A percentile compares a stretch with the other conserved stretches of the same genome.
Evolutionary conservation across 768 basidiomycete genomes (phyloP).

Genomic region (Wakefieldia striispora): DNA sequence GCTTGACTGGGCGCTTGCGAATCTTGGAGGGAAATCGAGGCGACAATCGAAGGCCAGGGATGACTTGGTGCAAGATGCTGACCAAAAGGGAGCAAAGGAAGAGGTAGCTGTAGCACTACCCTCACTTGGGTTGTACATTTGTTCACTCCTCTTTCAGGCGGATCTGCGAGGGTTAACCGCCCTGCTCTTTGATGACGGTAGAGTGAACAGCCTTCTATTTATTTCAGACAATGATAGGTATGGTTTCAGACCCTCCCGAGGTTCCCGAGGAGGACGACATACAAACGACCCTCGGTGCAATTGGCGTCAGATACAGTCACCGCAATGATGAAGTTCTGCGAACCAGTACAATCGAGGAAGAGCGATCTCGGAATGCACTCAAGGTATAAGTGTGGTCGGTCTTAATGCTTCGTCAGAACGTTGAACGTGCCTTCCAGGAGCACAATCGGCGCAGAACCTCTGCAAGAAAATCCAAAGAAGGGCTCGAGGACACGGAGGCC

Average conservation of each 20-base stretch:
- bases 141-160: conserved; percentile 33
- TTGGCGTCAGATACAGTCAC: conserved; percentile 73
- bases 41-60: conserved; percentile 31
- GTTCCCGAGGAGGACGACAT: conserved; percentile 45
- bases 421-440: conserved; percentile 19
- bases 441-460: conserved; percentile 26
- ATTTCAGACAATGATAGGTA: neutral
- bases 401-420: neutral
- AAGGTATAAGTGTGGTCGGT: conserved; percentile 35
- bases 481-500: neutral
- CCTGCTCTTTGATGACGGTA: conserved; percentile 71
- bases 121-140: neutral
- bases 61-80: conserved; percentile 46
- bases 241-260: conserved; percentile 37
- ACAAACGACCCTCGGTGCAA: conserved; percentile 54
- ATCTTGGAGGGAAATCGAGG: conserved; percentile 48
- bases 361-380: conserved; percentile 53
- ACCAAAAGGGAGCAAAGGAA: conserved; percentile 44
- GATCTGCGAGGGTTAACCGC: conserved; percentile 60
- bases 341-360: conserved; percentile 67
- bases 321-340: conserved; percentile 68
- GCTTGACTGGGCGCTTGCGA: conserved; percentile 77
- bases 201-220: conserved; percentile 8
- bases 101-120: conserved; percentile 9
- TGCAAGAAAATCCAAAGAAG: conserved; percentile 21